Conservation (phyloP, 228 moss, liverwort and hornwort species). For the Sphagnum magellanicum region DNA sequence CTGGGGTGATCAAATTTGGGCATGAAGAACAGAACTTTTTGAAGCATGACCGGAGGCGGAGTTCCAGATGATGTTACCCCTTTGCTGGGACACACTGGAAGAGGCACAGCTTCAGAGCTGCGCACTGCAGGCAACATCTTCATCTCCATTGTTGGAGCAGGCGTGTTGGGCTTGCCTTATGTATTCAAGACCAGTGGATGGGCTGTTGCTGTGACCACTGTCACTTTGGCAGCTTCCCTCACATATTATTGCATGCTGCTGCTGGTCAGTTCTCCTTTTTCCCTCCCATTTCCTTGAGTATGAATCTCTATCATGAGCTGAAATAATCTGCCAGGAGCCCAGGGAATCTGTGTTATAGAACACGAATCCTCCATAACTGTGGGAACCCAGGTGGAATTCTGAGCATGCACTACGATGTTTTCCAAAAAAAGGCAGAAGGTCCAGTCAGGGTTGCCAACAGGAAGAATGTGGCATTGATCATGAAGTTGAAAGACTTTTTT, state of each 20-base stretch:
- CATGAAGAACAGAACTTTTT: too few relatives aligned
- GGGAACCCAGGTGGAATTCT: not conserved
- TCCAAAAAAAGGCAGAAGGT: not conserved
- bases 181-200: slow-evolving; percentile 69
- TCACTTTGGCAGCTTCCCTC: slow-evolving; percentile 44
- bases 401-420: not conserved
- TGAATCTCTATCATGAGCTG: not conserved
- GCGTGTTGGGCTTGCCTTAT: slow-evolving; percentile 86
- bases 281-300: not conserved
- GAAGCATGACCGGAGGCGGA: slow-evolving; percentile 25
- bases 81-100: slow-evolving; percentile 32
- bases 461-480: not conserved
- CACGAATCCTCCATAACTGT: not conserved
- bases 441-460: not conserved
- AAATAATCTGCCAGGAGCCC: not conserved
- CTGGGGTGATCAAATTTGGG: too few relatives aligned
- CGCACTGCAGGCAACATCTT: slow-evolving; percentile 83
- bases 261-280: slow-evolving; percentile 34
- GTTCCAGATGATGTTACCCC: slow-evolving; percentile 52
- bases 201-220: slow-evolving; percentile 49
- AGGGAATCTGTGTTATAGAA: not conserved
- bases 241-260: slow-evolving; percentile 94
- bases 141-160: slow-evolving; percentile 84
- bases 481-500: not conserved
- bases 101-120: slow-evolving; percentile 43